Conservation (phyloP, 345 rosid species). For the Hibiscus mutabilis region DNA sequence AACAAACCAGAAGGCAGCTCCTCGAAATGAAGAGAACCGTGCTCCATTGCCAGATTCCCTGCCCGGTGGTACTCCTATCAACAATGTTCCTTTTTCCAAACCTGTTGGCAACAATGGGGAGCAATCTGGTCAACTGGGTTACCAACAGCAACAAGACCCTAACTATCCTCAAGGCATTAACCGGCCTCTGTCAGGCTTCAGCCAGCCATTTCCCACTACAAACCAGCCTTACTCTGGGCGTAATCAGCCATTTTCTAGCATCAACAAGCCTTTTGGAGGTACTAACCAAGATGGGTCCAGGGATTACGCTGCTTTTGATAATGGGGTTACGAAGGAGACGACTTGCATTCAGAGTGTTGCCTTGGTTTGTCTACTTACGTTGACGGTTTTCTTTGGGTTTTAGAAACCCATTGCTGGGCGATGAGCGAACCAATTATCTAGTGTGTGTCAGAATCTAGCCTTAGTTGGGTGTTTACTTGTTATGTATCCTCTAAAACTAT, state of each 20-base stretch:
- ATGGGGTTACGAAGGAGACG: constrained; percentile 24
- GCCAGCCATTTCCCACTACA: constrained; percentile 29
- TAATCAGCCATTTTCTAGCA: constrained; percentile 32
- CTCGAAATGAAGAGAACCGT: neutral
- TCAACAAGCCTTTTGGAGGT: constrained; percentile 26
- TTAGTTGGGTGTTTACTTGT: neutral
- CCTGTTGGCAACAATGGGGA: constrained; percentile 14
- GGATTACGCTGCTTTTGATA: constrained; percentile 23
- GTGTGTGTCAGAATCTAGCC: neutral
- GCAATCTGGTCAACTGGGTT: constrained; percentile 19
- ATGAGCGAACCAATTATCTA: neutral
- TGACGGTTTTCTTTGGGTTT: constrained; percentile 7
- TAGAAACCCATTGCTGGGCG: neutral
- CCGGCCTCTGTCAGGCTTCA: constrained; percentile 29
- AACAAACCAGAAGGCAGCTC: neutral
- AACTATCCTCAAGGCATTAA: constrained; percentile 24
- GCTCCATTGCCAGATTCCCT: constrained; percentile 10
- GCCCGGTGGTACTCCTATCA: constrained; percentile 9
- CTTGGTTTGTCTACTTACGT: constrained; percentile 4
- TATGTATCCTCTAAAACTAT: neutral
- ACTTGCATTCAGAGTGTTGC: constrained; percentile 4
- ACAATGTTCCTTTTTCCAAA: neutral
- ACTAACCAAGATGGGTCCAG: constrained; percentile 24
- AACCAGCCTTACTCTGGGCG: constrained; percentile 36
- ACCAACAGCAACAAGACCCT: constrained; percentile 27